Evolutionary conservation across 257 asterid genomes (phyloP).

Genomic region (Mentha longifolia): DNA sequence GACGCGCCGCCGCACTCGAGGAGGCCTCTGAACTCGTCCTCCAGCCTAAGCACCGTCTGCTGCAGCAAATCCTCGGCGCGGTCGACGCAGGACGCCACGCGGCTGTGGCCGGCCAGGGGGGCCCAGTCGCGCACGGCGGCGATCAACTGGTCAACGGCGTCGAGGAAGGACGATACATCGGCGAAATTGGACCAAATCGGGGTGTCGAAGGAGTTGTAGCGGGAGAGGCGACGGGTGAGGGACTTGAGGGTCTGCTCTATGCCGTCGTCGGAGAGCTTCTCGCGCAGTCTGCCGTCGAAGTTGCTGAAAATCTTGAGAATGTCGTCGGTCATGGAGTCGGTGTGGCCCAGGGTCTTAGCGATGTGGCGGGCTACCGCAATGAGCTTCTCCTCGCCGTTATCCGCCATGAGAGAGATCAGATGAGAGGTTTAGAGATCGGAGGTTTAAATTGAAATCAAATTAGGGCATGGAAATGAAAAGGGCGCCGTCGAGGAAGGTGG

Average conservation of each 20-base stretch:
- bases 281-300: slow-evolving; percentile 72
- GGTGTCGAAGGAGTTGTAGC: slow-evolving; percentile 43
- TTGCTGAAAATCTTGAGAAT: slow-evolving; percentile 77
- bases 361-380: slow-evolving; percentile 84
- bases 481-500: slow-evolving; percentile 36
- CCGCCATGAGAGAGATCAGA: slow-evolving; percentile 52
- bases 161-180: slow-evolving; percentile 60
- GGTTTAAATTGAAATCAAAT: neutral
- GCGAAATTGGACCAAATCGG: slow-evolving; percentile 55
- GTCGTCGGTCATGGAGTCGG: slow-evolving; percentile 78
- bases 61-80: slow-evolving; percentile 77
- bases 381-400: slow-evolving; percentile 80
- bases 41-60: slow-evolving; percentile 72
- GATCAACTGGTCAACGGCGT: slow-evolving; percentile 58
- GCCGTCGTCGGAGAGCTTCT: slow-evolving; percentile 56
- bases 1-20: slow-evolving; percentile 52
- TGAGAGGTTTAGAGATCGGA: neutral
- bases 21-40: slow-evolving; percentile 66
- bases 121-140: slow-evolving; percentile 54
- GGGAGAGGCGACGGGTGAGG: slow-evolving; percentile 68
- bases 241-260: slow-evolving; percentile 60
- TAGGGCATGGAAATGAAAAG: neutral
- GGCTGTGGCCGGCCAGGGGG: slow-evolving; percentile 51
- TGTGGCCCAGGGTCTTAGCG: slow-evolving; percentile 80
- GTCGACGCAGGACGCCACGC: slow-evolving; percentile 54